Conservation (phyloP, 192 early-diverging fungal genomes). For the Funneliformis geosporum region DNA sequence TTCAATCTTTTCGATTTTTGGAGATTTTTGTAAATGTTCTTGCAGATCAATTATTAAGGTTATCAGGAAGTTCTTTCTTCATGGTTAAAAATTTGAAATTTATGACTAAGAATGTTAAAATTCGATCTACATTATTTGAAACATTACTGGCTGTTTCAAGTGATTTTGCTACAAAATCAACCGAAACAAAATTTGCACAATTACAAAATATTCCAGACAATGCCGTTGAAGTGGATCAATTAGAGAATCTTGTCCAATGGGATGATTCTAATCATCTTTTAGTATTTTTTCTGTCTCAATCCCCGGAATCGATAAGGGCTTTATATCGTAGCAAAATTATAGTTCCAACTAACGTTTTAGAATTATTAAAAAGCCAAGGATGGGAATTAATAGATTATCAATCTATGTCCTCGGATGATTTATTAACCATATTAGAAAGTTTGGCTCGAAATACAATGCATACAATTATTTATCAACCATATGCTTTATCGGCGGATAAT, state of each 20-base stretch:
- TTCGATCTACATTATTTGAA: conserved; percentile 18
- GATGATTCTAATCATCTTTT: conserved; percentile 32
- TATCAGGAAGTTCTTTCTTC: conserved; percentile 31
- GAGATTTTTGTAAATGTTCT: conserved; percentile 32
- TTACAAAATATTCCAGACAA: too few species aligned
- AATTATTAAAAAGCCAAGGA: conserved; percentile 14
- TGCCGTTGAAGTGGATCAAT: neutral
- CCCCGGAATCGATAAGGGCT: conserved; percentile 10
- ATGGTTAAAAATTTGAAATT: conserved; percentile 24
- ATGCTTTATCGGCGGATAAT: conserved; percentile 32
- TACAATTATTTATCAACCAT: neutral
- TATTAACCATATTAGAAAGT: conserved; percentile 21
- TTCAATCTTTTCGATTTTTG: conserved; percentile 28
- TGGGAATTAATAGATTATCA: conserved; percentile 19
- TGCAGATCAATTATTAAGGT: conserved; percentile 31
- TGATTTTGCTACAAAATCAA: conserved; percentile 26
- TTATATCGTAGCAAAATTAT: conserved; percentile 15
- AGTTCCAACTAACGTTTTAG: conserved; percentile 9
- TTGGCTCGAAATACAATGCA: conserved; percentile 22
- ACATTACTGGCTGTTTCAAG: conserved; percentile 22
- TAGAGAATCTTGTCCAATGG: conserved; percentile 24
- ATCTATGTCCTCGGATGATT: neutral
- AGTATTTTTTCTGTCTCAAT: conserved; percentile 33
- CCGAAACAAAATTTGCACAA: conserved; percentile 15
- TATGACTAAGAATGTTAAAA: neutral